Base-by-base conservation (phyloP, 2,329 filamentous ascomycete genomes). In the Penicillium sp. region DNA sequence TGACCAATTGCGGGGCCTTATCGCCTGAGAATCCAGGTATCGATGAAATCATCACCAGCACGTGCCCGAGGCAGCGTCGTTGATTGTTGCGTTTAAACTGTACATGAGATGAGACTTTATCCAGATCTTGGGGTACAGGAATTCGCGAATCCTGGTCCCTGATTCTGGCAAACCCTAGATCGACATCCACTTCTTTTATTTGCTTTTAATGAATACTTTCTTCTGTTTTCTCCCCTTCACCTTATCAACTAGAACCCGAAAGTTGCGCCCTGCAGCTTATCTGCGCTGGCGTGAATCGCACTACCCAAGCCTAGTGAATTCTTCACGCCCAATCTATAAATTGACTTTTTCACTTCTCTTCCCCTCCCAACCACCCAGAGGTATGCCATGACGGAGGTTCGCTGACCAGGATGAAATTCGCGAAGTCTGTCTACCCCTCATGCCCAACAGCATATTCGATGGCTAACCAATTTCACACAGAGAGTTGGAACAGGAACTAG, bases 401-500 rank as follows among this genome's bases (percentile, higher is more conserved):
- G 49, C 47, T 58, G 54, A 56, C 57, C 66, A 71, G 60, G 54
- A 86, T 86, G 84, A 86, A 86, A 74, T 86, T 86, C 68, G 83
- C 83, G 72, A 86, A 86, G 84, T 85, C 71, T 55, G 76, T 72
- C 21, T 44, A 52, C 22, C 29, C 49, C 42, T 29, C 42, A 2
- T 37, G 47, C 57, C 57, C 46, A 37, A 48, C 43, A 60, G 58
- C 62, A 59, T 48, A 51, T 54, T 55, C 52, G 62, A 61, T 67
- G 58, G 68, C 61, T 42, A 50, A 52, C 55, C 59, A 42, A 37
- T 29, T 19, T 37, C 7, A 24, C 56, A 62, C 58, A 86, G 84
- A 71, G 91, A 96, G 78, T 83, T 96, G 61, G 91, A 96, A 71
- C 85, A 90, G 70, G 90, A 96, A 68, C 84, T 92, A 53, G 91